These are phyloP conservation scores for Clathrospora elynae DNA, from an alignment of 2,329 filamentous ascomycete genomes.

Conservation along the genomic window DNA sequence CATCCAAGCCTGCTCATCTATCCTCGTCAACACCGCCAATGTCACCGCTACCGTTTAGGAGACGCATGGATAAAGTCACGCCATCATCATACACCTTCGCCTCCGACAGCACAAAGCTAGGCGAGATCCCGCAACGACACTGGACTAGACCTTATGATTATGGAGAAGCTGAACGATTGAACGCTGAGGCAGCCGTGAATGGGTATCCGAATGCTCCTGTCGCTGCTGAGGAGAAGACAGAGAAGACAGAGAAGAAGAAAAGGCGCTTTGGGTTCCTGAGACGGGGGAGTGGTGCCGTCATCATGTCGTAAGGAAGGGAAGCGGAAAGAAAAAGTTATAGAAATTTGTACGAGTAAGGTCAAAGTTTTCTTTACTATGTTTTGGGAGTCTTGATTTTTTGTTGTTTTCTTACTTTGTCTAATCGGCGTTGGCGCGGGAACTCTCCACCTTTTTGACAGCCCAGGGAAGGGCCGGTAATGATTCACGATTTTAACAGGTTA, in stretches of 20 bases:
- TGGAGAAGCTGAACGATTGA: constrained; percentile 50
- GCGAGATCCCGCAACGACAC: constrained; percentile 54
- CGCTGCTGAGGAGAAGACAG: constrained; percentile 10
- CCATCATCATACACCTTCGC: constrained; percentile 52
- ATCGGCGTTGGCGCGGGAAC: too few species aligned
- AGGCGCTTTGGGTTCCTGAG: constrained; percentile 17
- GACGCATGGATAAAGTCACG: constrained; percentile 44
- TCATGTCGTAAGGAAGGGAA: too few species aligned
- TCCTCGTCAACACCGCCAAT: constrained; percentile 11
- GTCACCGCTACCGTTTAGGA: constrained; percentile 21
- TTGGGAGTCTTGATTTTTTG: too few species aligned
- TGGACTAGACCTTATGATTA: constrained; percentile 53
- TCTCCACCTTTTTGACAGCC: too few species aligned
- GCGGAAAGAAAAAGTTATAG: too few species aligned
- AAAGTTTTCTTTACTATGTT: too few species aligned
- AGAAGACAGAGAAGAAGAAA: constrained; percentile 13
- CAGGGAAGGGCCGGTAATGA: too few species aligned
- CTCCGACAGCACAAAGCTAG: constrained; percentile 55
- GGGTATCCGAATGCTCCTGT: constrained; percentile 12
- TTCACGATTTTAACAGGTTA: too few species aligned
- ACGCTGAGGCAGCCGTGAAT: constrained; percentile 44
- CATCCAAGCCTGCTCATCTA: constrained; percentile 11
- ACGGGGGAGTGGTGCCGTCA: constrained; percentile 8
- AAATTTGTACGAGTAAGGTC: too few species aligned
- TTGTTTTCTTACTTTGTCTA: too few species aligned